Conservation (phyloP, 1,284 basidiomycete genomes). For the Cryptococcus sp. region DNA sequence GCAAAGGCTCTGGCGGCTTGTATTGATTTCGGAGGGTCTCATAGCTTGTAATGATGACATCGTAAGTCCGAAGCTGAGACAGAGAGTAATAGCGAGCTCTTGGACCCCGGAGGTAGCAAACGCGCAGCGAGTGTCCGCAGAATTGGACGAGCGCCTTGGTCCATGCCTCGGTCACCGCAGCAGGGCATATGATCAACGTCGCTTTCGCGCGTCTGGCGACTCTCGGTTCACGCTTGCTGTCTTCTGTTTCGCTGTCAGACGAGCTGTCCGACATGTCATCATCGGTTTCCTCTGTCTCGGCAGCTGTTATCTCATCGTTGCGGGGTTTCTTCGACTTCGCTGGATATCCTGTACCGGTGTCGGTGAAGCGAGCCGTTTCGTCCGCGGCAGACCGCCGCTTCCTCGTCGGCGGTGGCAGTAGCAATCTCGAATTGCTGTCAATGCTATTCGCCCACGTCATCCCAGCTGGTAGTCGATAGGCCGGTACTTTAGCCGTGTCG, state of each 20-base stretch:
- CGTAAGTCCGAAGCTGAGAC: neutral
- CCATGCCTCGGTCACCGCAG: constrained; percentile 1
- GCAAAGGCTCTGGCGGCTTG: too few relatives aligned
- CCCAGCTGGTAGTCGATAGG: neutral
- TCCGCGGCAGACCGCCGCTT: neutral
- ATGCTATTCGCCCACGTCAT: neutral
- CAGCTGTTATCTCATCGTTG: too few relatives aligned
- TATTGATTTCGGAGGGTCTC: neutral
- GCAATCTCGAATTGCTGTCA: too few relatives aligned
- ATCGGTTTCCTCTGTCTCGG: too few relatives aligned
- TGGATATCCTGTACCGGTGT: too few relatives aligned
- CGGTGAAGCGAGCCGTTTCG: too few relatives aligned
- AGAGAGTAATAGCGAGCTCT: neutral
- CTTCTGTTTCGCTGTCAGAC: too few relatives aligned
- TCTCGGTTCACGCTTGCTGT: too few relatives aligned
- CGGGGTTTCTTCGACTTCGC: too few relatives aligned
- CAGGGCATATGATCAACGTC: constrained; percentile 9
- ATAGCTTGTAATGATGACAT: constrained; percentile 4
- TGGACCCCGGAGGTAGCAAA: neutral
- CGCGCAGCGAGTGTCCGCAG: neutral
- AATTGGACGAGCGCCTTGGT: too few relatives aligned
- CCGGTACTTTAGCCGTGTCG: neutral
- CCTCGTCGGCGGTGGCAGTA: neutral
- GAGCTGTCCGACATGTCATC: too few relatives aligned
- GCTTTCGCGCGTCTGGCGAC: neutral